Base-by-base conservation (phyloP, 2,329 filamentous ascomycete genomes). In the Aspergillus pseudoglaucus region DNA sequence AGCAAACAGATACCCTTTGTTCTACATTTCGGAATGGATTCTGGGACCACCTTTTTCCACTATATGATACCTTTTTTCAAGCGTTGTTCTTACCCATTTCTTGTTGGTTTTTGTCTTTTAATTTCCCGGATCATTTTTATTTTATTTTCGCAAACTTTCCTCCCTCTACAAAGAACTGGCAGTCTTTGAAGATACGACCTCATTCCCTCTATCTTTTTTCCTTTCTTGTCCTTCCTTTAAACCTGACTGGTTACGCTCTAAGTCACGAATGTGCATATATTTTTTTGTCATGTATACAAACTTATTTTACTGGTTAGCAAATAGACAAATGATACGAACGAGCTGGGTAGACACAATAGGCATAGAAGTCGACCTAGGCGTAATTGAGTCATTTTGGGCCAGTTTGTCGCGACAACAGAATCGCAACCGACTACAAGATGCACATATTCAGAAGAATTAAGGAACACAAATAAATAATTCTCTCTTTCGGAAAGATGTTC, bases 81-180 rank as follows among this genome's bases (percentile, higher is more conserved):
- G 35, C 35, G 35, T 17, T 38, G 15, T 17, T 38, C 35, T 41
- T 23, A 10, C 39, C 12, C 12, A 7, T 22, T 41, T 41, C 12
- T 23, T 41, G 18, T 41, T 41, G 17, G 25, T 43, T 38, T 51
- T 64, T 61, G 65, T 52, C 52, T 59, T 59, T 49, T 53, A 55
- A 48, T 56, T 55, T 53, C 45, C 52, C 53, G 33, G 33, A 17
- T 35, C 32, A 35, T 35, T 15, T n/a, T n/a, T 27, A 10, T 10
- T 56, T 35, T 35, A n/a, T 17, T 35, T 35, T 35, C 15, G 32
- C 55, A 52, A 57, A 50, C 47, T 59, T 49, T 55, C 51, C 47
- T 55, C 54, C 51, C 50, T 61, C 40, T 53, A 55, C 57, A 62
- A 66, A 64, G 62, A 65, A 63, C 66, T 65, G 62, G 70, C 66